Evolutionary conservation across 108 stramenopile genomes (phyloP).

Genomic region (Stephanodiscus triporus): DNA sequence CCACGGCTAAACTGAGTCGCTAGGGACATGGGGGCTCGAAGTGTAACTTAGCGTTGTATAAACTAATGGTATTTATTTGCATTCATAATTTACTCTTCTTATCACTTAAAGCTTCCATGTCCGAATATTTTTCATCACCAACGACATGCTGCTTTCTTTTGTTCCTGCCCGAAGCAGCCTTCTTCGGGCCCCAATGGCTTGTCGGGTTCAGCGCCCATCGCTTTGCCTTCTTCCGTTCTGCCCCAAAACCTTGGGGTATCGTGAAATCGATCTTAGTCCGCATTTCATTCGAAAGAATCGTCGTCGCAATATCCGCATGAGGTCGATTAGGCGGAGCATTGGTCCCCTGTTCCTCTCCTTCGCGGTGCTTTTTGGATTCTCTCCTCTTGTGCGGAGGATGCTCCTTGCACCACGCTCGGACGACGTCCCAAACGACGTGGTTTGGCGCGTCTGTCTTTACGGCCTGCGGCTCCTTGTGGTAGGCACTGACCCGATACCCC

Average conservation of each 20-base stretch:
- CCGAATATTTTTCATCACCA: background rate
- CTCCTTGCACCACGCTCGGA: slow-evolving; percentile 88
- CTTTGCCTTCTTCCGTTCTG: slow-evolving; percentile 51
- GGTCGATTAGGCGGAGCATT: slow-evolving; percentile 13
- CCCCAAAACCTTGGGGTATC: slow-evolving; percentile 43
- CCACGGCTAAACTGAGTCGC: no score
- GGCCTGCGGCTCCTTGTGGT: slow-evolving; percentile 94
- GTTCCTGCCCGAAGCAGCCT: slow-evolving; percentile 64
- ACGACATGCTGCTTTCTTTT: slow-evolving; percentile 43
- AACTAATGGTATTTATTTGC: background rate
- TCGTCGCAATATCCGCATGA: slow-evolving; percentile 48
- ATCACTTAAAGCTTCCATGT: background rate
- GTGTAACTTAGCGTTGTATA: no score
- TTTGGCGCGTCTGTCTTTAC: slow-evolving; percentile 96
- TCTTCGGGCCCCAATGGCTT: slow-evolving; percentile 90
- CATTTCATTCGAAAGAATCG: slow-evolving; percentile 76
- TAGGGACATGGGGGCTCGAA: no score
- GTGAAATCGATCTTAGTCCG: slow-evolving; percentile 72
- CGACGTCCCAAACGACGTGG: slow-evolving; percentile 91
- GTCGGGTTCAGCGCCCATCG: slow-evolving; percentile 87
- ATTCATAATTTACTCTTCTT: slow-evolving; percentile 1
- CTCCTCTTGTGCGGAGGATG: slow-evolving; percentile 67
- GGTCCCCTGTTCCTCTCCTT: slow-evolving; percentile 42
- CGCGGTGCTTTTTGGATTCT: slow-evolving; percentile 63
- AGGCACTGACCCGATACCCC: slow-evolving; percentile 90